These are phyloP conservation scores for Rhododendron ferrugineum DNA, from an alignment of 148 eudicot species.

Conservation along the genomic window DNA sequence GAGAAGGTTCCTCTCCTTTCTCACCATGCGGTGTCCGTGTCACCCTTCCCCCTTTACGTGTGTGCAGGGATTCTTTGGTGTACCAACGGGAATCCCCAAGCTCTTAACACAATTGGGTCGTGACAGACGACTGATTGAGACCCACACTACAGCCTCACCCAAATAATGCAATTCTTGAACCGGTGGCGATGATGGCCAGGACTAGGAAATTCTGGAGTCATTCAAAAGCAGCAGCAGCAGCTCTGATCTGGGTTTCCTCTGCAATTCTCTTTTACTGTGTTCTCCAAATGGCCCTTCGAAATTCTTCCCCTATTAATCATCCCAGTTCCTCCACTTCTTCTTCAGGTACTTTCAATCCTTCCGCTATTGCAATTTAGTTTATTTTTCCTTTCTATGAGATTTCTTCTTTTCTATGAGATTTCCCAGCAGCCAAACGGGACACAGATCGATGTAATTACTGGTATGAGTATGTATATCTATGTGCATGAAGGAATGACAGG, in stretches of 20 bases:
- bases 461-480: no score
- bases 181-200: conserved; percentile 36
- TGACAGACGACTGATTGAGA: not conserved
- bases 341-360: conserved; percentile 31
- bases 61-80: not conserved
- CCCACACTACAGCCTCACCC: not conserved
- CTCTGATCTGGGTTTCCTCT: conserved; percentile 55
- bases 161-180: not conserved
- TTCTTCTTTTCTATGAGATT: not conserved
- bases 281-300: conserved; percentile 46
- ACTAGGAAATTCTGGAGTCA: conserved; percentile 28
- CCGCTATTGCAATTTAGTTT: not conserved
- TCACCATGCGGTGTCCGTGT: no score
- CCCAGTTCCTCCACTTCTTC: conserved; percentile 6
- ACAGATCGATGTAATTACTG: not conserved
- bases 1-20: no score
- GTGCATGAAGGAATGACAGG: no score
- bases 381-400: not conserved
- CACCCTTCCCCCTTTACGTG: not conserved
- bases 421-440: conserved; percentile 3
- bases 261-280: conserved; percentile 37
- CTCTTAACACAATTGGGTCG: not conserved
- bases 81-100: not conserved
- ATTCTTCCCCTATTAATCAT: conserved; percentile 23
- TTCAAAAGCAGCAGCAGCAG: conserved; percentile 23